A percentile compares a stretch with the other conserved stretches of the same genome.
Conservation (phyloP, 371 early-diverging fungal genomes). For the Mortierella sp. region DNA sequence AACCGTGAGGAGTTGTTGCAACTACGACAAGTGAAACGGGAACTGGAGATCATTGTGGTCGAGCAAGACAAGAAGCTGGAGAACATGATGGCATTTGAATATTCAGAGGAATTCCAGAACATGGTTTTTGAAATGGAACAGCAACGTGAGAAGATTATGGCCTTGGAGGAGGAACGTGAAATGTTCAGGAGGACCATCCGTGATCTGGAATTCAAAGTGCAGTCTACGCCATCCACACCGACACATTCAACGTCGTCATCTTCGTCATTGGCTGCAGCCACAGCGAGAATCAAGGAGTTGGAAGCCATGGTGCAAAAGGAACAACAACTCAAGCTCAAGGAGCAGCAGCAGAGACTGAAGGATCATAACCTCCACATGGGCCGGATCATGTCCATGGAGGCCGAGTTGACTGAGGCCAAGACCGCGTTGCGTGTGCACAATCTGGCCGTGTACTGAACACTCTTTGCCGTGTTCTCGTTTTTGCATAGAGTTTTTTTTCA, state of each 20-base stretch:
- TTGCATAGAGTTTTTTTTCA: background rate
- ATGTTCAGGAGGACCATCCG: constrained; percentile 47
- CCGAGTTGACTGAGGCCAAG: constrained; percentile 58
- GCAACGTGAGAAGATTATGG: constrained; percentile 56
- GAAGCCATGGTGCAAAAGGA: constrained; percentile 40
- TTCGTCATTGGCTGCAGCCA: constrained; percentile 9
- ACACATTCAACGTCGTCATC: constrained; percentile 1
- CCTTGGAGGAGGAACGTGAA: constrained; percentile 53
- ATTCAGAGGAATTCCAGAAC: constrained; percentile 55
- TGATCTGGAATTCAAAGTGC: constrained; percentile 27
- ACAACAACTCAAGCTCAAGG: constrained; percentile 4
- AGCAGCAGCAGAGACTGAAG: constrained; percentile 54
- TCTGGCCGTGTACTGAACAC: constrained; percentile 38
- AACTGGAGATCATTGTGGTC: constrained; percentile 53
- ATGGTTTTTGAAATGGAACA: constrained; percentile 56
- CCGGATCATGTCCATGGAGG: constrained; percentile 57
- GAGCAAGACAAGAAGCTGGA: constrained; percentile 50
- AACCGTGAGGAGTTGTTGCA: constrained; percentile 49
- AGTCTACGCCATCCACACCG: constrained; percentile 11
- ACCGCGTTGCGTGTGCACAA: constrained; percentile 50
- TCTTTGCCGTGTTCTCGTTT: background rate
- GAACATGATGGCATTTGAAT: constrained; percentile 54
- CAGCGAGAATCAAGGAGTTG: constrained; percentile 33
- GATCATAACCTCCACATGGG: constrained; percentile 50
- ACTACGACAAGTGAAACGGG: constrained; percentile 54